A percentile compares a stretch with the other conserved stretches of the same genome.
Conservation (phyloP, 148 eudicot genomes). For the Cornus controversa region DNA sequence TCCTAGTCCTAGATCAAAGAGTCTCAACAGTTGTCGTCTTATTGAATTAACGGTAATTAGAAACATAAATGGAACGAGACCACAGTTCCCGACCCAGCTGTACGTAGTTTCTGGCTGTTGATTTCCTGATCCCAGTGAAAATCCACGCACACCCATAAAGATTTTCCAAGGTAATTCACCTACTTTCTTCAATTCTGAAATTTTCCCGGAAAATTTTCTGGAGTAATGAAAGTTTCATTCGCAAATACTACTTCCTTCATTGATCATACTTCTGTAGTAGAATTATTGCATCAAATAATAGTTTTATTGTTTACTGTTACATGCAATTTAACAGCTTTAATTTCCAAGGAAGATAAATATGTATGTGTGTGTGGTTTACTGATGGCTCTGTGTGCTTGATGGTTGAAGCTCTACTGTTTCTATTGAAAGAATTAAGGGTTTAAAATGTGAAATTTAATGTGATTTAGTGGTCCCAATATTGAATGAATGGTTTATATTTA, state of each 20-base stretch:
- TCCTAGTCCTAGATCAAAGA: not conserved
- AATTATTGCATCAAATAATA: not conserved
- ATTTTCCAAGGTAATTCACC: conserved; percentile 19
- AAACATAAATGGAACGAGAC: not conserved
- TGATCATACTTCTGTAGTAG: not conserved
- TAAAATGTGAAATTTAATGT: not conserved
- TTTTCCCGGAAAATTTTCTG: not conserved
- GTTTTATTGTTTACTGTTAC: not conserved
- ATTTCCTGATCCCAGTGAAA: conserved; percentile 4
- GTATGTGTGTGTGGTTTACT: not conserved
- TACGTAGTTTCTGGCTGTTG: not conserved
- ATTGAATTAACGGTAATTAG: not conserved
- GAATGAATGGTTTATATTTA: not conserved
- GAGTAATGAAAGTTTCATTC: not conserved
- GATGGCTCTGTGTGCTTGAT: not conserved
- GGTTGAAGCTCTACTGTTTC: not conserved
- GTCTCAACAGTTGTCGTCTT: conserved; percentile 3
- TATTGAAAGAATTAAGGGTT: not conserved
- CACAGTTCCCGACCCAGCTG: not conserved
- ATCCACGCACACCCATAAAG: conserved; percentile 18
- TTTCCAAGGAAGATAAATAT: not conserved
- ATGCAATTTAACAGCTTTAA: not conserved
- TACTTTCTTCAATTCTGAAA: conserved; percentile 3
- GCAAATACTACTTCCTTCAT: not conserved
- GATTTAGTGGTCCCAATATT: not conserved